Evolutionary conservation across 2,329 filamentous ascomycete genomes (phyloP).

Genomic region (Beauveria asiatica): DNA sequence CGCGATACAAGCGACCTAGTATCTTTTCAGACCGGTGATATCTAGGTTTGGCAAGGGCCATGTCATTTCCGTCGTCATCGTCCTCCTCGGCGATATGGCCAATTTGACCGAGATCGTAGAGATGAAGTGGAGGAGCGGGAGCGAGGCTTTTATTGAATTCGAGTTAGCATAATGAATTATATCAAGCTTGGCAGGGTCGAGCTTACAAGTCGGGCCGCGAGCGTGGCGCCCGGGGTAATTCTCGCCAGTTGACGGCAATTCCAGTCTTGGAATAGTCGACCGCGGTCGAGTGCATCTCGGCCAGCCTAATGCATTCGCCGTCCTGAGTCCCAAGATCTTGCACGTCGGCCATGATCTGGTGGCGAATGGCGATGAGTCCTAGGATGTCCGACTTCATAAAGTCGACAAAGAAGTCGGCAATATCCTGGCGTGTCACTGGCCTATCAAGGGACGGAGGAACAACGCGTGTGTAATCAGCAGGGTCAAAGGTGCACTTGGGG

Average conservation of each 20-base stretch:
- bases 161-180: background rate
- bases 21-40: constrained; percentile 64
- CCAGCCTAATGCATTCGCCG: constrained; percentile 44
- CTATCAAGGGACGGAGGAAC: constrained; percentile 49
- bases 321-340: constrained; percentile 40
- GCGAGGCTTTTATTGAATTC: constrained; percentile 18
- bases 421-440: constrained; percentile 53
- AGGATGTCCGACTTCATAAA: constrained; percentile 65
- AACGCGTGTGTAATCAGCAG: constrained; percentile 63
- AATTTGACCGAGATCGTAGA: constrained; percentile 36
- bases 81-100: constrained; percentile 21
- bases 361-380: constrained; percentile 55
- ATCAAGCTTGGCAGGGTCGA: background rate
- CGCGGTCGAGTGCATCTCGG: constrained; percentile 58
- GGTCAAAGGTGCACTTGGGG: constrained; percentile 31
- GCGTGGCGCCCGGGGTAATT: constrained; percentile 31
- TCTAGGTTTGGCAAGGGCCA: constrained; percentile 32
- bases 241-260: constrained; percentile 41
- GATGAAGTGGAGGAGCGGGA: constrained; percentile 33
- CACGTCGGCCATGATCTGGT: constrained; percentile 58
- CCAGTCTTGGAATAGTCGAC: constrained; percentile 75
- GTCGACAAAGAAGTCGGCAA: constrained; percentile 71
- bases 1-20: constrained; percentile 62
- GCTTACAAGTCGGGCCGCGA: constrained; percentile 49
- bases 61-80: constrained; percentile 30